Base-by-base conservation (phyloP, 306 rosid genomes). In the Prunus campanulata region DNA sequence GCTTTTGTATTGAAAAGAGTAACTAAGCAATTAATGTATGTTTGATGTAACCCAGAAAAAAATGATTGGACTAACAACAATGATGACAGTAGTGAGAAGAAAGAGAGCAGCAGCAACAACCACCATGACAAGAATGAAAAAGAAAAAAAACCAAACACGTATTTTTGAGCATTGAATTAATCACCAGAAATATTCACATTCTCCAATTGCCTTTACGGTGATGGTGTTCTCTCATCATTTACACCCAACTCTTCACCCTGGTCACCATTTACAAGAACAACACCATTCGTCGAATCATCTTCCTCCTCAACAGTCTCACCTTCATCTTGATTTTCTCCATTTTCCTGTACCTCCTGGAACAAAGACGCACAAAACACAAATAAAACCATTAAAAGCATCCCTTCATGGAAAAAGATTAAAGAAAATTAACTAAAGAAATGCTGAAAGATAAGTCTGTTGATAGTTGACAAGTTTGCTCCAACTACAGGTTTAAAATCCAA, bases 161-260 rank as follows among this genome's bases (percentile, higher is more conserved):
- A 51, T 8, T 22, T 50, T 50, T 50, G 64, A 8, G 12, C 42
- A 72, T 59, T 70, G 49, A 77, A 79, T 83, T 56, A 52, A 83
- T 82, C 76, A 78, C 81, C 72, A 69, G 75, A 65, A 64, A 79
- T 77, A 79, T 78, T 81, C 79, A 54, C 79, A 76, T 63, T 68
- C 49, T 50, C 73, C 70, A 80, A 66, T 70, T 35, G 81, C 80
- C 70, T 62, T 83, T 68, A 81, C 24, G 80, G 66, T 54, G 83
- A 77, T 66, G 79, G 73, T 56, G 68, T 51, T 60, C 66, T 68
- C 78, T 81, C 78, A 24, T 81, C 76, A 77, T 73, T 56, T 49
- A 78, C 75, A 79, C 68, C 71, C 78, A 67, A 74, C 76, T 78
- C 87, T 85, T 78, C 87, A 49, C 64, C 84, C 74, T 85, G 85